Conservation (phyloP, 108 stramenopile species). For the Pseudonitzschia pungens region DNA sequence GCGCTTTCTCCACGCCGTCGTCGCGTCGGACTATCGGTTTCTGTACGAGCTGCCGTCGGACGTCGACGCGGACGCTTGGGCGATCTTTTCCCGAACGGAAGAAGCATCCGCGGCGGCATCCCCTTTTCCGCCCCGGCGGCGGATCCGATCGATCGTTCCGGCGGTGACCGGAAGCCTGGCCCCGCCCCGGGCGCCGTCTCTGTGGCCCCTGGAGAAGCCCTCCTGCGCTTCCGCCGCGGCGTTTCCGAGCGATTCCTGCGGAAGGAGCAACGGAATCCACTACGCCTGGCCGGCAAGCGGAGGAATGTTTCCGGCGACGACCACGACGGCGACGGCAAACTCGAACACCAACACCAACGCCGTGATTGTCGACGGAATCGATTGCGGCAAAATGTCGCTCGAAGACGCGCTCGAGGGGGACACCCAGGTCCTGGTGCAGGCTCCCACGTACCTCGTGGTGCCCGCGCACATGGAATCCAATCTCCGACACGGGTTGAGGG, state of each 20-base stretch:
- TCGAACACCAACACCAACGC: background rate
- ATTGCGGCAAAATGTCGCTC: constrained; percentile 43
- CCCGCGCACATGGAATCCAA: constrained; percentile 32
- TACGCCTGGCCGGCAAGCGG: constrained; percentile 37
- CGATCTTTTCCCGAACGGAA: background rate
- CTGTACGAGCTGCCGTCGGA: constrained; percentile 19
- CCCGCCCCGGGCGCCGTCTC: background rate
- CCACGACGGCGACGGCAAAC: background rate
- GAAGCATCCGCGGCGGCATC: no score
- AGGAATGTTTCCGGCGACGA: background rate
- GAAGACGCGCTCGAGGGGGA: constrained; percentile 44
- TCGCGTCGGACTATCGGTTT: constrained; percentile 39
- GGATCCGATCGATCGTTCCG: background rate
- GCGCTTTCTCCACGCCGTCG: constrained; percentile 42
- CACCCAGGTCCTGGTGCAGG: constrained; percentile 30
- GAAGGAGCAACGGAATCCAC: constrained; percentile 17
- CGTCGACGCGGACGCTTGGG: background rate
- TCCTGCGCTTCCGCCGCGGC: constrained; percentile 28
- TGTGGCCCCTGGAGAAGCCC: background rate
- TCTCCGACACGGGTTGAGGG: constrained; percentile 18
- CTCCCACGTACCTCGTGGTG: constrained; percentile 25
- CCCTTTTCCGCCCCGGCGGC: background rate
- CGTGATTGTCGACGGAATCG: constrained; percentile 44
- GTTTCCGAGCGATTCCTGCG: background rate
- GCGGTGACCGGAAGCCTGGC: constrained; percentile 7